Evolutionary conservation across 1,284 basidiomycete genomes (phyloP).

Genomic region (Cryptococcus hybrid): DNA sequence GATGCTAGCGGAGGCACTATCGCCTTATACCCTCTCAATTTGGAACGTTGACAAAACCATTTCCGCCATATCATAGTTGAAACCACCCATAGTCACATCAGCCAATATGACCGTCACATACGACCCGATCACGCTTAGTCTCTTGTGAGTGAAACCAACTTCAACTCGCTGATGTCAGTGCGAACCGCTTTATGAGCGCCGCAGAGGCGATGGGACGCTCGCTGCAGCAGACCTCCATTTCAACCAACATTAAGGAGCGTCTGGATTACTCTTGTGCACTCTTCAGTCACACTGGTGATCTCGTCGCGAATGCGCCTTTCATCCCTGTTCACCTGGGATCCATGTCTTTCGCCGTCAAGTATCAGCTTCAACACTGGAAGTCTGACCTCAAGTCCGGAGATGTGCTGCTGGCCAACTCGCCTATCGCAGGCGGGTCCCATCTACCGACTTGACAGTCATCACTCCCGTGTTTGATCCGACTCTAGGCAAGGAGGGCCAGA

Average conservation of each 20-base stretch:
- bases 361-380: conserved; percentile 30
- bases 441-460: conserved; percentile 52
- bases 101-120: no score
- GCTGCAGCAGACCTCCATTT: conserved; percentile 54
- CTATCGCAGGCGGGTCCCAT: conserved; percentile 53
- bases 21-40: no score
- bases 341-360: conserved; percentile 37
- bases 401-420: conserved; percentile 54
- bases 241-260: conserved; percentile 42
- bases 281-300: conserved; percentile 48
- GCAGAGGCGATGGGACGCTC: conserved; percentile 55
- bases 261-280: conserved; percentile 51
- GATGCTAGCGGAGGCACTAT: no score
- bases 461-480: conserved; percentile 27
- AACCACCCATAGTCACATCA: no score
- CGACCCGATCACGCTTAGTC: no score
- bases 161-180: conserved; percentile 9
- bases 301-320: conserved; percentile 51
- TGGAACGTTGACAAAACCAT: no score
- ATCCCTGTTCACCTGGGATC: conserved; percentile 32
- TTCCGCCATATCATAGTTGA: no score
- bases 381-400: conserved; percentile 46
- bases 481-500: conserved; percentile 18
- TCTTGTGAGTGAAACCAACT: no score
- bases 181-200: conserved; percentile 52